Evolutionary conservation across 1,284 basidiomycete genomes (phyloP).

Genomic region (Ustilago tritici): DNA sequence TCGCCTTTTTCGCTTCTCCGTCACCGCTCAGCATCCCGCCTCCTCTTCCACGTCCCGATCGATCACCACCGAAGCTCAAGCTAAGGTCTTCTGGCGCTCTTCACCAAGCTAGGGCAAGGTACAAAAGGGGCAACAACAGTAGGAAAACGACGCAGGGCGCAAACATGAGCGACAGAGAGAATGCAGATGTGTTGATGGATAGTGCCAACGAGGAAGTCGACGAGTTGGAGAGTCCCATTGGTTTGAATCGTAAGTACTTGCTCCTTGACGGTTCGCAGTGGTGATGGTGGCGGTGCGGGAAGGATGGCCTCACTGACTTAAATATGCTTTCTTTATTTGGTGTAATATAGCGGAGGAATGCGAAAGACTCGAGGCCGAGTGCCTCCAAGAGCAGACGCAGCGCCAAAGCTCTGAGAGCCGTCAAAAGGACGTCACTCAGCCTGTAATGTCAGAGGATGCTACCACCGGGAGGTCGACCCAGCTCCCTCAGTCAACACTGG

Average conservation of each 20-base stretch:
- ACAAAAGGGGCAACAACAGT: background rate
- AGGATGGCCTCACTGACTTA: background rate
- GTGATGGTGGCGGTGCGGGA: background rate
- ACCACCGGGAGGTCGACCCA: background rate
- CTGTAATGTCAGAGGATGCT: background rate
- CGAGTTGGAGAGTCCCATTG: slow-evolving; percentile 24
- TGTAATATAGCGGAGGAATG: slow-evolving; percentile 19
- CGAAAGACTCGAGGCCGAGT: slow-evolving; percentile 33
- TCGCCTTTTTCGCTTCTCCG: slow-evolving; percentile 24
- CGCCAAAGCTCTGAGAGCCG: background rate
- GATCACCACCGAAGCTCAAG: slow-evolving; percentile 10
- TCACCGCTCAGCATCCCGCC: slow-evolving; percentile 3
- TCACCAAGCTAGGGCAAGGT: background rate
- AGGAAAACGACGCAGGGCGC: background rate
- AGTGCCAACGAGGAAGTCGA: slow-evolving; percentile 14
- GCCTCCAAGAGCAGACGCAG: background rate
- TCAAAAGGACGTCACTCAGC: background rate
- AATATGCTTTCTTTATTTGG: background rate
- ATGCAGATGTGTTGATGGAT: background rate
- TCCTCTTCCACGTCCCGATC: slow-evolving; percentile 1
- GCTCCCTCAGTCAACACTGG: background rate
- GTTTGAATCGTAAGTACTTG: slow-evolving; percentile 15
- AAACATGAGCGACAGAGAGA: background rate
- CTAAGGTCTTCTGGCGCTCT: slow-evolving; percentile 14
- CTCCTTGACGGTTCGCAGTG: background rate